These are phyloP conservation scores for Phytophthora multivora DNA, from an alignment of 352 stramenopile species.

Conservation along the genomic window DNA sequence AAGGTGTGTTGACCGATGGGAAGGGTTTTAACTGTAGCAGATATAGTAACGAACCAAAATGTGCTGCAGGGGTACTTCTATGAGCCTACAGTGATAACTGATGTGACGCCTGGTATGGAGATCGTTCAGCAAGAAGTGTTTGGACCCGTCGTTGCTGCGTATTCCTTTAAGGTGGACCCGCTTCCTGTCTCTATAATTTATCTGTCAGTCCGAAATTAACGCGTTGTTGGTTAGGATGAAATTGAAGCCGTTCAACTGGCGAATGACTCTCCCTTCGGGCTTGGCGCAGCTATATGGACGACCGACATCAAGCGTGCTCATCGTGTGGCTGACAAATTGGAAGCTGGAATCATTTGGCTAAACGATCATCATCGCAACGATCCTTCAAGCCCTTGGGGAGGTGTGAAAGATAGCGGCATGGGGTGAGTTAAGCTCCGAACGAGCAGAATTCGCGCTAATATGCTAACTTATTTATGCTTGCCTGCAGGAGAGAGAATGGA, in stretches of 20 bases:
- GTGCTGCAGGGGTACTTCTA: slow-evolving; percentile 86
- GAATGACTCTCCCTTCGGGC: slow-evolving; percentile 84
- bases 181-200: not conserved
- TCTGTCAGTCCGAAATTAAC: slow-evolving; percentile 13
- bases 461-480: not conserved
- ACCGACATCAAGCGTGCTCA: slow-evolving; percentile 79
- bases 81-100: slow-evolving; percentile 90
- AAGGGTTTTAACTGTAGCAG: not conserved
- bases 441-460: not conserved
- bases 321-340: slow-evolving; percentile 77
- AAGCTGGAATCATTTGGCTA: slow-evolving; percentile 91
- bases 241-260: slow-evolving; percentile 75
- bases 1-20: slow-evolving; percentile 15
- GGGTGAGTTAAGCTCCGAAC: slow-evolving; percentile 31
- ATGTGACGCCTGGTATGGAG: slow-evolving; percentile 65
- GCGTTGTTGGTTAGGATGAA: slow-evolving; percentile 43
- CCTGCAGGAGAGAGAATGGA: slow-evolving; percentile 85
- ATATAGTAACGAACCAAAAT: not conserved
- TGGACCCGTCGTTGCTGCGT: slow-evolving; percentile 72
- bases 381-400: slow-evolving; percentile 68
- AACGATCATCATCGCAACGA: slow-evolving; percentile 84
- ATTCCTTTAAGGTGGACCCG: slow-evolving; percentile 40
- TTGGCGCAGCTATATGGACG: slow-evolving; percentile 89
- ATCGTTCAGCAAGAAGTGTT: slow-evolving; percentile 91
- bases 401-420: slow-evolving; percentile 72